Evolutionary conservation across 352 stramenopile genomes (phyloP), one percentile per base, ranked within the genome.

Genomic region (Phytophthora melonis): DNA sequence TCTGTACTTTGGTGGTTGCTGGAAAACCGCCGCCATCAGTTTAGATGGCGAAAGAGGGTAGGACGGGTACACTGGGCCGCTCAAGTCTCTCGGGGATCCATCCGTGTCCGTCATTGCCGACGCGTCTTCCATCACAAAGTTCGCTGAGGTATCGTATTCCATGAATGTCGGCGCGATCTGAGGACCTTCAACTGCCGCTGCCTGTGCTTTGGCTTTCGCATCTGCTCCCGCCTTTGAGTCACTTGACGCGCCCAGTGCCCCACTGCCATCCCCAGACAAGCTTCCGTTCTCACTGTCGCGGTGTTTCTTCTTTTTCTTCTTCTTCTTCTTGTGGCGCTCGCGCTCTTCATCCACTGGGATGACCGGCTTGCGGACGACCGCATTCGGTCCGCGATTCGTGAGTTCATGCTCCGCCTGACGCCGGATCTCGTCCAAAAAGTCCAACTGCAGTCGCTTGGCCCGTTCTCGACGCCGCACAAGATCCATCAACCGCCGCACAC

Each of bases 381-480:
- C 78, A 32, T 79, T 77, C 14, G 75, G 56, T 39, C 72, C 75
- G 19, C 75, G 75, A 50, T 82, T 70, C 21, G 79, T 88, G 10
- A 93, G 68, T 41, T 95, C 87, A 60, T 94, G 75, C 34, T 94
- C 63, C 0, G 83, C 84, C 54, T 96, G 89, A 21, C 66, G 72
- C 0, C 84, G 84, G 39, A 93, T 93, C 39, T 95, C 89, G 39
- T 94, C 87, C 23, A 96, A 56, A 56, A 86, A 94, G 43, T 97
- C 81, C 50, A 98, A 69, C n/a, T 91, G 75, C n/a, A 92, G 66
- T 21, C 87, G 77, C 77, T 93, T 94, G 10, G 95, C 74, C 75
- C 90, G 79, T 73, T 99, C 96, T 67, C 95, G 89, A 55, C 84
- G 83, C 23, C 88, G 82, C 16, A 98, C 89, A 14, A 98, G 77